phyloP scores from a whole-genome alignment of 2,329 filamentous ascomycete species.

The Ophiostoma ips region DNA sequence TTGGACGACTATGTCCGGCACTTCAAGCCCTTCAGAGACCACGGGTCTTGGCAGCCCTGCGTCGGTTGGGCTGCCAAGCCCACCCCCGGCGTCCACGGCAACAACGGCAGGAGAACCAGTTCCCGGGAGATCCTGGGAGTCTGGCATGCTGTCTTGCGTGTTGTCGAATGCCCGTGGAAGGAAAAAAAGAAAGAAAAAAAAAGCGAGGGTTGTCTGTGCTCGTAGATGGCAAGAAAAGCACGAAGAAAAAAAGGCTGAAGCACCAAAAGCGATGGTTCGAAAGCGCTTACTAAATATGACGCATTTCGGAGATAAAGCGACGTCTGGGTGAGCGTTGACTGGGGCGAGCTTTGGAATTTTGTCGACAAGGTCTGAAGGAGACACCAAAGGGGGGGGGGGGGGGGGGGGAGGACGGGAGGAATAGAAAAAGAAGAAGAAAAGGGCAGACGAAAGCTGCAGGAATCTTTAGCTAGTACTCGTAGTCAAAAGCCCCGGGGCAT shows the following conservation, averaged over 20 bases:
- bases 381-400: not conserved
- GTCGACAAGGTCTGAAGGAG: not conserved
- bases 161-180: not conserved
- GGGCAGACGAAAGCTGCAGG: not conserved
- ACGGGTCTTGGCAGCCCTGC: conserved; percentile 3
- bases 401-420: no score
- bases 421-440: not conserved
- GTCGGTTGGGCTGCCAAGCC: not conserved
- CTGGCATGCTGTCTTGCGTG: not conserved
- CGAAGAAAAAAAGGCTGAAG: not conserved
- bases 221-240: not conserved
- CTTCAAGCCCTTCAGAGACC: not conserved
- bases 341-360: not conserved
- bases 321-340: not conserved
- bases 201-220: not conserved
- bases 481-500: not conserved
- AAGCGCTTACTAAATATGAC: not conserved
- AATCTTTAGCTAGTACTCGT: no score
- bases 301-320: not conserved
- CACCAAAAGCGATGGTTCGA: not conserved
- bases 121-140: not conserved
- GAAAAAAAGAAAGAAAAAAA: not conserved
- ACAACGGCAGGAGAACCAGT: not conserved
- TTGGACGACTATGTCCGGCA: not conserved
- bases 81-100: not conserved